Percentiles rank a stretch among this genome's conserved stretches.
These are phyloP conservation scores for Seiridium unicorne DNA, from an alignment of 2,329 filamentous ascomycete genomes.

Conservation along the genomic window DNA sequence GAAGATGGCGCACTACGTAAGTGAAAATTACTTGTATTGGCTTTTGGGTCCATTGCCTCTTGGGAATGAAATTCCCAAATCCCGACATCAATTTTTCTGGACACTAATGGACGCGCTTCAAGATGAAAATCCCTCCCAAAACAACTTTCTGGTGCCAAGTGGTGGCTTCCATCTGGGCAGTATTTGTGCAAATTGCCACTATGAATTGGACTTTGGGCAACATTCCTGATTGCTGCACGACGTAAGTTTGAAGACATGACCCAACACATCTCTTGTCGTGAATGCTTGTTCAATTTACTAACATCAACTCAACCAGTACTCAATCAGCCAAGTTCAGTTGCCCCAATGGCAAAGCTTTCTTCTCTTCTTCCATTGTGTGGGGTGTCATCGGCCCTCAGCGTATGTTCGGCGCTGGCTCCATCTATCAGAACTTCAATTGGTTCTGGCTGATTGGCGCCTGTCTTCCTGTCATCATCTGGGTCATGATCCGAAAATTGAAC, in stretches of 20 bases:
- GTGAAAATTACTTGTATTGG: background rate
- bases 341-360: constrained; percentile 40
- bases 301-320: constrained; percentile 32
- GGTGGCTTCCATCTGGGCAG: constrained; percentile 45
- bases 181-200: constrained; percentile 46
- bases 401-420: constrained; percentile 51
- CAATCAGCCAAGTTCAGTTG: constrained; percentile 42
- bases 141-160: constrained; percentile 50
- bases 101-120: background rate
- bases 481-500: constrained; percentile 39
- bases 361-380: constrained; percentile 55
- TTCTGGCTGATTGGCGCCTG: constrained; percentile 53
- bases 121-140: constrained; percentile 40
- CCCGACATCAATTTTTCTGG: too few relatives aligned
- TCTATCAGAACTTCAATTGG: constrained; percentile 50
- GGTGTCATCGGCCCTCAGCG: constrained; percentile 55
- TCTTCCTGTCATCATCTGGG: constrained; percentile 47
- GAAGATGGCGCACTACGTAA: constrained; percentile 33
- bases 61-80: too few relatives aligned
- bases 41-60: too few relatives aligned
- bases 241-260: constrained; percentile 14
- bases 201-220: constrained; percentile 46
- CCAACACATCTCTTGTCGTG: too few relatives aligned
- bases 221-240: constrained; percentile 41
- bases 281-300: constrained; percentile 23